Evolutionary conservation across 768 basidiomycete species (phyloP).

Genomic region (Gloeopeniophorella convolvens): DNA sequence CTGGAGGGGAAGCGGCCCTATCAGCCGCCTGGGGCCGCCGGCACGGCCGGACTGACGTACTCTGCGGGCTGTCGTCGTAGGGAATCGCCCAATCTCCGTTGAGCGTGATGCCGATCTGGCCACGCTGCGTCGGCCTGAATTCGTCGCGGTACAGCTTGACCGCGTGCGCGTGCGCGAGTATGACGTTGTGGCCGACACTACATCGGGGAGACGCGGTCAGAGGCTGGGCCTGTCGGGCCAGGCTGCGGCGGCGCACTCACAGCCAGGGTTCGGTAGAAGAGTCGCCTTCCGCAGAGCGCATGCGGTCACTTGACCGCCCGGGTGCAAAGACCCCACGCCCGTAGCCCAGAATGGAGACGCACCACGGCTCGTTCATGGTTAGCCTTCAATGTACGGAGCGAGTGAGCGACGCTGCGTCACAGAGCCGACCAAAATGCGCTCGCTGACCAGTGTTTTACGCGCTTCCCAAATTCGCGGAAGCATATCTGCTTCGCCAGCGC

Average conservation of each 20-base stretch:
- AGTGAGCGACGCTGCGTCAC: conserved; percentile 19
- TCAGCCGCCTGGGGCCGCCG: no score
- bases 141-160: conserved; percentile 60
- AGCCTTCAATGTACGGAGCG: conserved; percentile 38
- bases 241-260: conserved; percentile 39
- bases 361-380: conserved; percentile 75
- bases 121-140: conserved; percentile 56
- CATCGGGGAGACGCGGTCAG: no score
- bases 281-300: conserved; percentile 52
- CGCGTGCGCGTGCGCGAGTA: conserved; percentile 63
- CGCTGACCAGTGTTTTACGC: conserved; percentile 64
- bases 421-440: neutral
- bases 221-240: no score
- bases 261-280: conserved; percentile 66
- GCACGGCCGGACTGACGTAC: no score
- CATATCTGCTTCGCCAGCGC: conserved; percentile 44
- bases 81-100: conserved; percentile 75
- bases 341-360: conserved; percentile 63
- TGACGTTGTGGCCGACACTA: conserved; percentile 61
- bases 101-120: conserved; percentile 71
- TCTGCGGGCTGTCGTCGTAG: conserved; percentile 60
- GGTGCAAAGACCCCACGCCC: conserved; percentile 67
- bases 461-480: conserved; percentile 69
- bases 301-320: conserved; percentile 59
- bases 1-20: conserved; percentile 29